Evolutionary conservation across 2,329 filamentous ascomycete species (phyloP).

Genomic region (Madurella mycetomatis): DNA sequence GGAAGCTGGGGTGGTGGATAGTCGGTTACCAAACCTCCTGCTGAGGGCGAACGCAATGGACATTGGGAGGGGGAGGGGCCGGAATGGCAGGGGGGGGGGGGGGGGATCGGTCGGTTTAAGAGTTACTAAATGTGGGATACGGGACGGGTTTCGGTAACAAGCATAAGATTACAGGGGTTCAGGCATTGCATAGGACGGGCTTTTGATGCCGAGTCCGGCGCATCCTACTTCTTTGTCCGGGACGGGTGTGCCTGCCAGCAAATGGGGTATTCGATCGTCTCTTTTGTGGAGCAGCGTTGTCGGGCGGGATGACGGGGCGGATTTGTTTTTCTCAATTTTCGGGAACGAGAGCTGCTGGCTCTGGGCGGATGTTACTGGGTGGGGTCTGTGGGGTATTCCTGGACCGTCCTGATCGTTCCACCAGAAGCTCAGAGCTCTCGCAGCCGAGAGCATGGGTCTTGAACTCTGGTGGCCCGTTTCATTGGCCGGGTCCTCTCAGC

Average conservation of each 20-base stretch:
- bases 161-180: slow-evolving; percentile 15
- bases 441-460: slow-evolving; percentile 9
- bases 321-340: not conserved
- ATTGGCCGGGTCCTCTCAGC: slow-evolving; percentile 11
- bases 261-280: slow-evolving; percentile 14
- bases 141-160: slow-evolving; percentile 1
- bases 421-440: not conserved
- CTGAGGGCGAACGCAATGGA: slow-evolving; percentile 19
- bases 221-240: slow-evolving; percentile 26
- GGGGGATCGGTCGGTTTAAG: slow-evolving; percentile 16
- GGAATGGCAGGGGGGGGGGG: slow-evolving; percentile 11
- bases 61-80: slow-evolving; percentile 18
- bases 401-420: slow-evolving; percentile 1
- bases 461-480: not conserved
- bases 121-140: slow-evolving; percentile 4
- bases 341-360: not conserved
- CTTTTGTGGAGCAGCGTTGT: slow-evolving; percentile 9
- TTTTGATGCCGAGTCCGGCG: slow-evolving; percentile 22
- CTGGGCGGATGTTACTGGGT: not conserved
- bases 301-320: slow-evolving; percentile 17
- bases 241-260: slow-evolving; percentile 10
- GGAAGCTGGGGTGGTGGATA: slow-evolving; percentile 16
- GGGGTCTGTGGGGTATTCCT: not conserved
- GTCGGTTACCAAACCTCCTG: slow-evolving; percentile 22
- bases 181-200: slow-evolving; percentile 2